Conservation (phyloP, 352 stramenopile genomes). For the Pythium chondricola region DNA sequence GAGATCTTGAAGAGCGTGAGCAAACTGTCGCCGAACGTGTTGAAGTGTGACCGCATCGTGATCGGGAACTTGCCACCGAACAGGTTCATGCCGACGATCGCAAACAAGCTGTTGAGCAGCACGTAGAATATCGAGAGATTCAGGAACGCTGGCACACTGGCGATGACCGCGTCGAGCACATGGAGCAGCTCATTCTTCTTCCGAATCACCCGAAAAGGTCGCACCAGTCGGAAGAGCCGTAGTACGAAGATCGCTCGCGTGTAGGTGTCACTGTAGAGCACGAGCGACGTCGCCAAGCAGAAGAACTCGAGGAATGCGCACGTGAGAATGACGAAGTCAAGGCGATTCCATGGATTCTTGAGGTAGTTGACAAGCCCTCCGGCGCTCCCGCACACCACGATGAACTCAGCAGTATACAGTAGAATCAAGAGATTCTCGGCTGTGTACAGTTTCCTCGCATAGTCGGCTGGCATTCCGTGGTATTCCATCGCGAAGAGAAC, state of each 20-base stretch:
- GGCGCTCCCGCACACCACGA: constrained; percentile 46
- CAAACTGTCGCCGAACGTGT: constrained; percentile 80
- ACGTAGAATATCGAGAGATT: constrained; percentile 55
- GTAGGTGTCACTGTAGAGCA: constrained; percentile 62
- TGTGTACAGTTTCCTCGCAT: constrained; percentile 51
- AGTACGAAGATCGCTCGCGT: constrained; percentile 70
- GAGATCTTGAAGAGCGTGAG: constrained; percentile 84
- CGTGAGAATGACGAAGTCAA: constrained; percentile 69
- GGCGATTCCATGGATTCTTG: constrained; percentile 75
- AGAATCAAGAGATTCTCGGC: constrained; percentile 66
- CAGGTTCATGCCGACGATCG: constrained; percentile 78
- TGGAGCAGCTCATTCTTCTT: constrained; percentile 70
- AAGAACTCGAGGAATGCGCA: constrained; percentile 62
- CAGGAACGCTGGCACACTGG: constrained; percentile 60
- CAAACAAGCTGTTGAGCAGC: constrained; percentile 71
- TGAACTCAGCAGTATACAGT: constrained; percentile 62
- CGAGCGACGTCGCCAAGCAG: constrained; percentile 44
- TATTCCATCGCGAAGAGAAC: constrained; percentile 76
- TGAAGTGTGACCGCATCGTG: constrained; percentile 69
- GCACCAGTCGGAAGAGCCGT: constrained; percentile 68
- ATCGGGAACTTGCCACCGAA: constrained; percentile 71
- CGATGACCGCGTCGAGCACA: constrained; percentile 64
- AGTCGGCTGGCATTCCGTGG: constrained; percentile 51
- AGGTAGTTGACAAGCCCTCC: constrained; percentile 61
- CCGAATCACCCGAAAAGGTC: constrained; percentile 68